Evolutionary conservation across 2,329 filamentous ascomycete genomes (phyloP).

Genomic region (Claviceps humidiphila): DNA sequence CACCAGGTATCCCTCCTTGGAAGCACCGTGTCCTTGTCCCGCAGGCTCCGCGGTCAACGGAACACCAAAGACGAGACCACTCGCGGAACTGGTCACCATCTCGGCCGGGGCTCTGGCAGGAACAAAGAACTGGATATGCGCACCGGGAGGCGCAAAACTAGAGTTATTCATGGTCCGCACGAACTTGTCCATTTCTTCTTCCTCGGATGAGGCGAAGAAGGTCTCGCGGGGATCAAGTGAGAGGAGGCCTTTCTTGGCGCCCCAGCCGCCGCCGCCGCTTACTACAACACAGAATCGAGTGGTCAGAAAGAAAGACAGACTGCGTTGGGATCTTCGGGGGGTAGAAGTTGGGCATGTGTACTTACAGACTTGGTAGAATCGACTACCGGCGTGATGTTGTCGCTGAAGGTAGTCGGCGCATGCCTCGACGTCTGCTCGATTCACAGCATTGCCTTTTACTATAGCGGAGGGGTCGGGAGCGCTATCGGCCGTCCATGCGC

Average conservation of each 20-base stretch:
- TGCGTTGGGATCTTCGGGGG: neutral
- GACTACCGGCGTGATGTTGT: slow-evolving; percentile 29
- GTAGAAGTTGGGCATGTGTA: neutral
- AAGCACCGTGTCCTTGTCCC: neutral
- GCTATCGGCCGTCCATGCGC: slow-evolving; percentile 2
- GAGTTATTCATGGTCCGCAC: slow-evolving; percentile 32
- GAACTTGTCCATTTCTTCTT: slow-evolving; percentile 40
- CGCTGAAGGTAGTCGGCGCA: slow-evolving; percentile 18
- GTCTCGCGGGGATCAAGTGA: slow-evolving; percentile 60
- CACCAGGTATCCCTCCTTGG: slow-evolving; percentile 2
- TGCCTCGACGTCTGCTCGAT: slow-evolving; percentile 10
- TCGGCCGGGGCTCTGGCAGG: slow-evolving; percentile 17
- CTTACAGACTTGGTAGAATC: slow-evolving; percentile 28
- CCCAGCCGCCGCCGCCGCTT: slow-evolving; percentile 78
- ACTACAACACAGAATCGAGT: slow-evolving; percentile 25
- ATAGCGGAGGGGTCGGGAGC: slow-evolving; percentile 7
- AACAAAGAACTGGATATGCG: slow-evolving; percentile 54
- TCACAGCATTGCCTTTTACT: slow-evolving; percentile 1
- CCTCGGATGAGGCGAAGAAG: slow-evolving; percentile 30
- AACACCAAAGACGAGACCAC: slow-evolving; percentile 21
- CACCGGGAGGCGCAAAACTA: slow-evolving; percentile 48
- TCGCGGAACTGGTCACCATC: slow-evolving; percentile 8
- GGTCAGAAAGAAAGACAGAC: slow-evolving; percentile 9
- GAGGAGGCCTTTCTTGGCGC: slow-evolving; percentile 62
- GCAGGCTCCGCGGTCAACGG: slow-evolving; percentile 10